Base-by-base conservation (phyloP, 306 rosid genomes). In the Trichosanthes truncata region DNA sequence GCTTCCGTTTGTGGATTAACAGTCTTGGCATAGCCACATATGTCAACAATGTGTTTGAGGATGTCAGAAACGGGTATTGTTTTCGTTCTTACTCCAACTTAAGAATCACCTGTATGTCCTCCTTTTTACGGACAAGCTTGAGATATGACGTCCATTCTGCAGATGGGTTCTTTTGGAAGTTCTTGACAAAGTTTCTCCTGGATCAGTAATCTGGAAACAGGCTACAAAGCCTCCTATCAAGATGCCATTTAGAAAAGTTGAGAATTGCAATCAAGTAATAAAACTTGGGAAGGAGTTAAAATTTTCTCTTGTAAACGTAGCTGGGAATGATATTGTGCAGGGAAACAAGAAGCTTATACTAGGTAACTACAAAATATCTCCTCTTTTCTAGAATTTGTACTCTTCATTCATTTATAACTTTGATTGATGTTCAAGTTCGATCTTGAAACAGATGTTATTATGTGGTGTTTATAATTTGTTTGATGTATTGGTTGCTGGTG, bases 191-290 rank as follows among this genome's bases (percentile, higher is more conserved):
- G 89, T 90, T 86, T 86, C 87, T 45, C 85, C 92, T 18, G 96
- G 91, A 86, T 89, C 97, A 59, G 99, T 96, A 81, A 89, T 89
- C 85, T 96, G 99, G 99, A 96, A 96, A 85, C 89, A 82, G 87
- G 98, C 99, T 11, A 79, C 99, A 74, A 96, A 96, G 88, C 99
- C 99, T 83, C 99, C 99, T 61, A 91, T 96, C 84, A 87, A 91
- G 93, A 93, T 96, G 98, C 99, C 99, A 33, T 96, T 96, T 80
- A 91, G 98, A 81, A 96, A 96, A 86, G 96, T 96, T 57, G 99
- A 96, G 96, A 96, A 96, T 78, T 91, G 97, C 89, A 96, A 96
- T 84, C 99, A 96, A 90, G 96, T 96, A 82, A 83, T 96, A 82
- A 72, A 84, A 86, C 87, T 96, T 71, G 99, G 99, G 80, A 93